phyloP scores from a whole-genome alignment of 2,329 filamentous ascomycete species.

The Fusarium siculi region DNA sequence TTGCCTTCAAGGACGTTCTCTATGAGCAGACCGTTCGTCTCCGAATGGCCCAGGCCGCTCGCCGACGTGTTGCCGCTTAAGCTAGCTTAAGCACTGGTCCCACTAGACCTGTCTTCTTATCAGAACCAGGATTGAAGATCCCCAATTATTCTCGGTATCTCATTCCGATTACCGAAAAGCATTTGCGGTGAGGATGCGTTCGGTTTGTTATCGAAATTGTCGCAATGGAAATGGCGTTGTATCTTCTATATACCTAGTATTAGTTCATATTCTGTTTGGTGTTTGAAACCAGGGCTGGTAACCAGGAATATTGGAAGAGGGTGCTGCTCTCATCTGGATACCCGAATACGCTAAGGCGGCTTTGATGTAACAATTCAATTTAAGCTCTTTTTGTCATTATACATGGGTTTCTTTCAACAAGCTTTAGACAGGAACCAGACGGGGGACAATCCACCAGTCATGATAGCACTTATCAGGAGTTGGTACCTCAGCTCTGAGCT shows the following conservation, averaged over 20 bases:
- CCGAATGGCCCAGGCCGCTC: conserved; percentile 58
- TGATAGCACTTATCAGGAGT: conserved; percentile 66
- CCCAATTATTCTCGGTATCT: conserved; percentile 11
- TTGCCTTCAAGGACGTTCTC: conserved; percentile 97
- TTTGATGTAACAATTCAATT: conserved; percentile 34
- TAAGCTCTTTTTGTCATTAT: conserved; percentile 12
- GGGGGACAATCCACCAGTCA: conserved; percentile 73
- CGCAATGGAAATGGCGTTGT: conserved; percentile 27
- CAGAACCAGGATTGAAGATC: conserved; percentile 11
- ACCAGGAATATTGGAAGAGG: conserved; percentile 13
- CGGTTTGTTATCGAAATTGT: conserved; percentile 14
- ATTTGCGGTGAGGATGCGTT: conserved; percentile 28
- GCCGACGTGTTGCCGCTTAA: conserved; percentile 53
- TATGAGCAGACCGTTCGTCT: conserved; percentile 84
- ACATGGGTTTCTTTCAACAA: background rate
- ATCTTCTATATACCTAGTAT: conserved; percentile 8
- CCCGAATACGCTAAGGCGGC: conserved; percentile 37
- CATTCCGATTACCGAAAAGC: conserved; percentile 19
- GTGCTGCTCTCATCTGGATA: conserved; percentile 41
- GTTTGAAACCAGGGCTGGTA: conserved; percentile 3
- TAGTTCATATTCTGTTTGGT: conserved; percentile 5
- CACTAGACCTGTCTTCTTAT: conserved; percentile 3
- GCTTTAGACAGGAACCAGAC: conserved; percentile 47
- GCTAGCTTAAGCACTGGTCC: conserved; percentile 6
- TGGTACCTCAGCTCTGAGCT: conserved; percentile 64